Conservation (phyloP, 169 alveolate genomes). For the Plasmodium inui region DNA sequence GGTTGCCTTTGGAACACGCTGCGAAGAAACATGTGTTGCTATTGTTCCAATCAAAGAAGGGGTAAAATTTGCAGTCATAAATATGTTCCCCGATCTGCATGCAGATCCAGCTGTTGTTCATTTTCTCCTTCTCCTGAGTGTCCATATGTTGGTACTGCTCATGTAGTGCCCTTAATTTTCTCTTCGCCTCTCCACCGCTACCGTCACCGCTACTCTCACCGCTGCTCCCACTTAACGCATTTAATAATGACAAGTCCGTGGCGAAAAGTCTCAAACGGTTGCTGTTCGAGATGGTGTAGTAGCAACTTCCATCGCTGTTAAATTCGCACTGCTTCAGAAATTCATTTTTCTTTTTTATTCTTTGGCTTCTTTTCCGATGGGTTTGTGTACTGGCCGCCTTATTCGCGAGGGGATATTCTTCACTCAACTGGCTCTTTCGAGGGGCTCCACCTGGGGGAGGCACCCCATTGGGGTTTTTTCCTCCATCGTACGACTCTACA, state of each 20-base stretch:
- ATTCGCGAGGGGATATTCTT: neutral
- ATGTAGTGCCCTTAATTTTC: neutral
- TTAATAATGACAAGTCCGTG: conserved; percentile 17
- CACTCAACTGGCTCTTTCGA: neutral
- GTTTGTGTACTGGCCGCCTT: neutral
- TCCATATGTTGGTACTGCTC: conserved; percentile 3
- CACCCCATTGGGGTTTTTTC: neutral
- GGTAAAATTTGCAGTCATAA: conserved; percentile 71
- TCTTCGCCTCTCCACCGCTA: neutral
- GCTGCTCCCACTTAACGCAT: neutral
- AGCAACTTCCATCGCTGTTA: conserved; percentile 58
- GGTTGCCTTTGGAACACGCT: conserved; percentile 15
- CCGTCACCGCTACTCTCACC: neutral
- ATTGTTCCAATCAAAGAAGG: conserved; percentile 55
- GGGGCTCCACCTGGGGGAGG: neutral
- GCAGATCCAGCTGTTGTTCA: conserved; percentile 31
- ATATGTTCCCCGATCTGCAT: conserved; percentile 22
- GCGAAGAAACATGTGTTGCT: conserved; percentile 55
- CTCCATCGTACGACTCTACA: neutral
- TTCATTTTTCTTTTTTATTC: conserved; percentile 22
- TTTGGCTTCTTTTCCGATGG: neutral
- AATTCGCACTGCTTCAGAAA: conserved; percentile 70
- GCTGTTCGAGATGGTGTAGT: conserved; percentile 38
- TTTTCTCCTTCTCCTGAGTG: neutral
- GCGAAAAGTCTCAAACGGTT: conserved; percentile 32